Base-by-base conservation (phyloP, 192 early-diverging fungal species). In the Coemansia sp. region DNA sequence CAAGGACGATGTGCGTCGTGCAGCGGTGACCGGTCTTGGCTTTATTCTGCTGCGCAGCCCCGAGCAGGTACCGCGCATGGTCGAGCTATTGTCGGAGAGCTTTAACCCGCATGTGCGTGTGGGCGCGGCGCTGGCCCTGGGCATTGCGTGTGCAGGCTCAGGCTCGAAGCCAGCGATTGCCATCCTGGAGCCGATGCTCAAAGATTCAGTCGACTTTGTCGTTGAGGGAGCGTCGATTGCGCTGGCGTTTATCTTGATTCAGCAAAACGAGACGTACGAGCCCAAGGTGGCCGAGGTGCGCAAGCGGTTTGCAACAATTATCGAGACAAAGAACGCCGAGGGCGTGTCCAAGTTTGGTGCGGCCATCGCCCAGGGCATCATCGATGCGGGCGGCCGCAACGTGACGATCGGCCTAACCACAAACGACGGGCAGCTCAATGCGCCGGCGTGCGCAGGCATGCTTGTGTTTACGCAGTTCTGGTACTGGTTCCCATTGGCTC, bases 101-200 rank as follows among this genome's bases (percentile, higher is more conserved):
- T 99, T 92, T 80, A 99, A 99, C 83, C 96, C 97, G 49, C 94
- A 99, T 64, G 97, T 99, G 23, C 91, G 97, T 11, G 94, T 97
- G 67, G 97, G 97, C 31, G 94, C 96, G 6, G 91, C 94, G 41
- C 70, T 98, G 53, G 97, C 97, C 14, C 85, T 99, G 35, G 97
- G 96, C 55, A 97, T 99, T 74, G 91, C 95, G 22, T 99, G 96
- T 47, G 96, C 97, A 11, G 95, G 96, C 35, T 95, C 95, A 6
- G 96, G 93, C 9, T 88, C 90, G 55, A 73, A 83, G 76, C 94
- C 96, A 56, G 96, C 97, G 2, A 84, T 99, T 29, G 91, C 90
- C 43, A 76, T 99, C 4, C 82, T 99, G 41, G 95, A 99, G 77
- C 97, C 97, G 16, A 91, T 99, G 94, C 89, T 91, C 31, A 95